phyloP scores from a whole-genome alignment of 352 stramenopile genomes.

The Phytophthora fragariaefolia region DNA sequence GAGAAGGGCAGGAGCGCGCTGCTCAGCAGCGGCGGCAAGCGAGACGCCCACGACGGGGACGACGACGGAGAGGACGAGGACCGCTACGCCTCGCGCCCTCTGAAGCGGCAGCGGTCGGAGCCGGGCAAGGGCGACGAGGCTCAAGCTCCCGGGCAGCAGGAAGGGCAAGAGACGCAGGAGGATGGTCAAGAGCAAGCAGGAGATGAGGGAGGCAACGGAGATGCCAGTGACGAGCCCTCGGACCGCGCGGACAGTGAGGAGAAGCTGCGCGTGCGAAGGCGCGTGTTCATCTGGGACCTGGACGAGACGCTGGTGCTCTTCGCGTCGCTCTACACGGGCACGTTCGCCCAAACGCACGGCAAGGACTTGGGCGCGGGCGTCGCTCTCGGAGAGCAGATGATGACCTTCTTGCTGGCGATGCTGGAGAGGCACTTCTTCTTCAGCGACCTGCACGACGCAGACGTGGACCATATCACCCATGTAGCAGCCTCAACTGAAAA shows the following conservation, averaged over 20 bases:
- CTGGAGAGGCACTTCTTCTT: slow-evolving; percentile 90
- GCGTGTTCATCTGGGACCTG: slow-evolving; percentile 85
- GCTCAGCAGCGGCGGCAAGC: slow-evolving; percentile 21
- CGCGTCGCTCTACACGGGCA: slow-evolving; percentile 78
- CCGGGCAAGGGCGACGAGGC: background rate
- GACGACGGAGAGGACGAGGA: slow-evolving; percentile 23
- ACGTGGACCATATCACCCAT: slow-evolving; percentile 72
- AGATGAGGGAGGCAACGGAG: slow-evolving; percentile 14
- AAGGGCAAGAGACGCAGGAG: background rate
- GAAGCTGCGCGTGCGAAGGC: slow-evolving; percentile 29
- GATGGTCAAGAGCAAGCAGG: slow-evolving; percentile 3
- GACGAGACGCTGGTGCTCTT: slow-evolving; percentile 88
- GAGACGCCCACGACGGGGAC: slow-evolving; percentile 18
- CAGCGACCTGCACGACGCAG: slow-evolving; percentile 72
- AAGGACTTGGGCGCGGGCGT: slow-evolving; percentile 69
- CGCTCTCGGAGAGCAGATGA: slow-evolving; percentile 83
- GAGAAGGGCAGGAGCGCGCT: slow-evolving; percentile 12
- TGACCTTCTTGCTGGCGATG: slow-evolving; percentile 82
- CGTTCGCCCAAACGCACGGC: slow-evolving; percentile 66
- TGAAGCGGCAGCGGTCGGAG: slow-evolving; percentile 48
- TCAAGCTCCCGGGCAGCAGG: background rate
- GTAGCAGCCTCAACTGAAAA: slow-evolving; percentile 14
- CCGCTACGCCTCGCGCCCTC: slow-evolving; percentile 31
- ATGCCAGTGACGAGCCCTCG: slow-evolving; percentile 9
- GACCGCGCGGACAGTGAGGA: too few relatives aligned